Base-by-base conservation (phyloP, 768 basidiomycete genomes). In the Mycena pura region DNA sequence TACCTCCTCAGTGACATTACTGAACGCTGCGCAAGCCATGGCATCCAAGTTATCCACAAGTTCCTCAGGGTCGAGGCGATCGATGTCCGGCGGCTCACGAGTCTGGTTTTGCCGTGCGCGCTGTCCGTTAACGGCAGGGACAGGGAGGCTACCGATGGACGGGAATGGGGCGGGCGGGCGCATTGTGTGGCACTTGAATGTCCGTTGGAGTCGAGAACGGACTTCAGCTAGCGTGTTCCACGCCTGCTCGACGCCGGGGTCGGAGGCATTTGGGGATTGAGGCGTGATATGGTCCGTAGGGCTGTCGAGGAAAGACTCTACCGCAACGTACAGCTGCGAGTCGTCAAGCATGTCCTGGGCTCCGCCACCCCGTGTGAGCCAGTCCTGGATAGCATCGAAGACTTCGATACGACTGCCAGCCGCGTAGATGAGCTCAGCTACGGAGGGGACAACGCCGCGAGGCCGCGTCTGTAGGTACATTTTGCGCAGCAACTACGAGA, bases 321-420 rank as follows among this genome's bases (percentile, higher is more conserved):
- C 70, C 19, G 84, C 80, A n/a, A 76, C 77, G 70, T 82, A 86
- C 32, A 95, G 80, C 60, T 87, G 84, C 2, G 71, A 67, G 46
- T 93, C 90, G 64, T 94, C 92, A 27, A 95, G 77, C 38, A 86
- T 79, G 65, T 95, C 93, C 68, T 92, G 89, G 8, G 90, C 85
- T 29, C 93, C 93, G 7, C 89, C 88, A 4, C 93, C 93, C 15
- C 77, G 72, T 0, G 77, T 82, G 39, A 94, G 69, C 93, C 93
- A 95, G 63, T 91, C 86, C 60, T 82, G 84, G 28, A 93, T 76
- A 2, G 85, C 81, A 8, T 84, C 84, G 28, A 92, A 71, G 3
- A 92, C 85, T 60, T 89, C 87, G 14, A 78, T 80, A n/a, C 89
- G 83, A 40, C 79, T 78, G 13, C 76, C 79, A 21, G 84, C 78